Conservation (phyloP, 2,329 filamentous ascomycete species). For the Laburnicola sp. region DNA sequence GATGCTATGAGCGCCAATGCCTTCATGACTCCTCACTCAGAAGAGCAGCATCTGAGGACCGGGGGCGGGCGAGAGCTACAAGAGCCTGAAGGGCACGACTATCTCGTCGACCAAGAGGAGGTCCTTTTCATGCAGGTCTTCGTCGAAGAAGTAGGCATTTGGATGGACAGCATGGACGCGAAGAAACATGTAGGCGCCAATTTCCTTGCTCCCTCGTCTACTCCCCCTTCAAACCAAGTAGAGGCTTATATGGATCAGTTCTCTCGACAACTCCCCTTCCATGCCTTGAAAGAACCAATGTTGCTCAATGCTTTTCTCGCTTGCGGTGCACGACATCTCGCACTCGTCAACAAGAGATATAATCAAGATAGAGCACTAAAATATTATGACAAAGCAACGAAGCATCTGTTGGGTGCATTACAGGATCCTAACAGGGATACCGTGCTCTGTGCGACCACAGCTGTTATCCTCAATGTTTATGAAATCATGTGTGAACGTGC, state of each 20-base stretch:
- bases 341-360: constrained; percentile 69
- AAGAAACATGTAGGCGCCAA: constrained; percentile 67
- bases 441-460: constrained; percentile 81
- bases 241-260: constrained; percentile 55
- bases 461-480: constrained; percentile 87
- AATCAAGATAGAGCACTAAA: constrained; percentile 75
- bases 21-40: constrained; percentile 49
- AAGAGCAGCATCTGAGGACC: neutral
- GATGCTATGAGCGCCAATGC: constrained; percentile 52
- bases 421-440: constrained; percentile 85
- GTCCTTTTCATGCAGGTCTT: constrained; percentile 90
- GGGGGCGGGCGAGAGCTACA: constrained; percentile 13
- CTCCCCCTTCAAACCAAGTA: neutral
- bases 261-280: constrained; percentile 78
- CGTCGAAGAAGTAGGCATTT: constrained; percentile 83
- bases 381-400: constrained; percentile 86
- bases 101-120: constrained; percentile 74
- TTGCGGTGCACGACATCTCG: constrained; percentile 82
- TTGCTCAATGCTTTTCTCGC: constrained; percentile 85
- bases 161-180: constrained; percentile 92
- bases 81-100: constrained; percentile 51
- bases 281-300: constrained; percentile 82
- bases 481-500: constrained; percentile 87
- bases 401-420: constrained; percentile 72
- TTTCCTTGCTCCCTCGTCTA: constrained; percentile 4